A percentile compares a stretch with the other conserved stretches of the same genome.
These are phyloP conservation scores for Daldinia eschscholtzii DNA, from an alignment of 2,329 filamentous ascomycete genomes.

Conservation along the genomic window DNA sequence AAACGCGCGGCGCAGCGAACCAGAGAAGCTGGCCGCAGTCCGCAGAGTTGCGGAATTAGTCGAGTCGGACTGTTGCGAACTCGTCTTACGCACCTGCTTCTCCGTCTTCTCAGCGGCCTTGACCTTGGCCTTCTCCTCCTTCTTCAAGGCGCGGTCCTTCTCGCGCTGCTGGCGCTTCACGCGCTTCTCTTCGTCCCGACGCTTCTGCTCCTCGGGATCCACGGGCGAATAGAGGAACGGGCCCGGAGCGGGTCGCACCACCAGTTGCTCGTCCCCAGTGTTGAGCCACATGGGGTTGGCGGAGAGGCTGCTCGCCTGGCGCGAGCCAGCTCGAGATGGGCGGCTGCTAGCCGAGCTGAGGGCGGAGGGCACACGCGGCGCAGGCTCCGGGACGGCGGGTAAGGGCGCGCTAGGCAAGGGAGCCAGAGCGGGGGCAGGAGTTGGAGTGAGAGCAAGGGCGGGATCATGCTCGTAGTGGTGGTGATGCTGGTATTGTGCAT, in stretches of 20 bases:
- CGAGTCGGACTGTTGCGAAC: slow-evolving; percentile 9
- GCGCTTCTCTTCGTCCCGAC: slow-evolving; percentile 23
- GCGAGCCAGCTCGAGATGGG: not conserved
- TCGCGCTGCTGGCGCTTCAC: slow-evolving; percentile 30
- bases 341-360: not conserved
- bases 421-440: not conserved
- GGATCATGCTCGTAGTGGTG: not conserved
- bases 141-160: slow-evolving; percentile 25
- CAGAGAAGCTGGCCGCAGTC: slow-evolving; percentile 26
- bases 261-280: not conserved
- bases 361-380: not conserved
- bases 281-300: not conserved
- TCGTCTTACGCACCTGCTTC: slow-evolving; percentile 14
- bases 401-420: not conserved
- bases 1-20: slow-evolving; percentile 37
- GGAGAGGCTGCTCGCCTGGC: not conserved
- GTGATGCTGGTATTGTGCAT: not conserved
- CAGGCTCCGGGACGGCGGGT: not conserved
- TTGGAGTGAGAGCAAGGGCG: not conserved
- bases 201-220: slow-evolving; percentile 29
- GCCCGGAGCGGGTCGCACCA: slow-evolving; percentile 24
- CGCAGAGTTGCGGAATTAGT: not conserved
- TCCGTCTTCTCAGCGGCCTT: slow-evolving; percentile 24
- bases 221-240: slow-evolving; percentile 37
- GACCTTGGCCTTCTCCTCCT: slow-evolving; percentile 30